phyloP scores from a whole-genome alignment of 2,329 filamentous ascomycete genomes.

The Trichoderma pleuroti region DNA sequence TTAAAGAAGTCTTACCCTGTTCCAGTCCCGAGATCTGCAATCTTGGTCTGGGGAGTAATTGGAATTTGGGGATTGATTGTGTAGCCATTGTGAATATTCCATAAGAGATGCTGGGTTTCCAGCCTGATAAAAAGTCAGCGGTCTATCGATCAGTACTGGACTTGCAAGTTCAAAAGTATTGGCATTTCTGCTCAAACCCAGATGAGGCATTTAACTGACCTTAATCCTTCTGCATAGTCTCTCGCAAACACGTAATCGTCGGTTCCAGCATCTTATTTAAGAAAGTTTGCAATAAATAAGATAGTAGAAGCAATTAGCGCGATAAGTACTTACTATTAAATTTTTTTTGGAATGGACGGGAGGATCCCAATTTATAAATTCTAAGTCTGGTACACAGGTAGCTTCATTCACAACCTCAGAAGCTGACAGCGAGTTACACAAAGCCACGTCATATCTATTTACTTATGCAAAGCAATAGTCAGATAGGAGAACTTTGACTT shows the following conservation, averaged over 20 bases:
- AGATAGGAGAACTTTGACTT: background rate
- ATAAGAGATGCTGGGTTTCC: conserved; percentile 16
- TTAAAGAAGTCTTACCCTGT: background rate
- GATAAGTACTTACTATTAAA: too few species aligned
- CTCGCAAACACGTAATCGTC: background rate
- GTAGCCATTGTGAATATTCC: conserved; percentile 9
- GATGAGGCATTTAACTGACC: background rate
- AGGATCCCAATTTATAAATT: background rate
- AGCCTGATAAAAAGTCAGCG: background rate
- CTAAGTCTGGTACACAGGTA: background rate
- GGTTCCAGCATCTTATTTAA: background rate
- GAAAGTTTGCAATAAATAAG: background rate
- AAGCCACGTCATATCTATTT: background rate
- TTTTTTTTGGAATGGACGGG: too few species aligned
- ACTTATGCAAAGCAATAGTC: background rate
- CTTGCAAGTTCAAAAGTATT: background rate
- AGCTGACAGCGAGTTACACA: background rate
- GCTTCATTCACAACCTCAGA: too few species aligned
- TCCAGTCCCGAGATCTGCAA: conserved; percentile 17
- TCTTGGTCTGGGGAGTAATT: conserved; percentile 1
- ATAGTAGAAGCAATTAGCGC: background rate
- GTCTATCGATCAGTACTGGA: background rate
- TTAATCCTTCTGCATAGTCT: background rate
- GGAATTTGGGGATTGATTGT: conserved; percentile 16
- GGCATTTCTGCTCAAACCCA: background rate